Conservation (phyloP, 495 filamentous ascomycete species). For the Penicillium subrubescens region DNA sequence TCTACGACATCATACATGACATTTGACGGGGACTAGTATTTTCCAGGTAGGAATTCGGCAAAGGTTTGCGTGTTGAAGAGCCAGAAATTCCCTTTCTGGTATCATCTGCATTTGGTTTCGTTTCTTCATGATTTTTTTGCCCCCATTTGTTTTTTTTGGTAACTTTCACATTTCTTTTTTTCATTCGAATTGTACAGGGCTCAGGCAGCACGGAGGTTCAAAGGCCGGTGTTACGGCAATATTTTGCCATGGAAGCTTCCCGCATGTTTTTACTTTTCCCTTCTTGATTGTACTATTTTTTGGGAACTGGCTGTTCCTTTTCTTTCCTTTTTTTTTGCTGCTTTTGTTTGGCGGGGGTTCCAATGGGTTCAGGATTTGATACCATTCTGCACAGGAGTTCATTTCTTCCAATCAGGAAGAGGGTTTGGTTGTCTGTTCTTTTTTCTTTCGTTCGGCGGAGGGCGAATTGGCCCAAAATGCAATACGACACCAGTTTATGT, state of each 20-base stretch:
- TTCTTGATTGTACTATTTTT: constrained; percentile 27
- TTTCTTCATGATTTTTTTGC: neutral
- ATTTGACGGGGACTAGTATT: neutral
- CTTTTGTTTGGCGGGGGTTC: constrained; percentile 18
- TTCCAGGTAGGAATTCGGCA: neutral
- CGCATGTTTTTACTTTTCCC: constrained; percentile 10
- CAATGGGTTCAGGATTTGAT: constrained; percentile 38
- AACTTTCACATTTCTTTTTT: constrained; percentile 11
- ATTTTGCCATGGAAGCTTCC: constrained; percentile 18
- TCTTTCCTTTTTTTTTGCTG: constrained; percentile 11
- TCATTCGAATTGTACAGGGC: constrained; percentile 26
- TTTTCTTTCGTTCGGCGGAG: neutral
- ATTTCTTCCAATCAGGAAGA: constrained; percentile 6
- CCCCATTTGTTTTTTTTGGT: constrained; percentile 3
- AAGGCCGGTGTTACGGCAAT: constrained; percentile 23
- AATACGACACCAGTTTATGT: constrained; percentile 7
- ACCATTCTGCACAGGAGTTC: constrained; percentile 49
- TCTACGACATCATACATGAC: constrained; percentile 6
- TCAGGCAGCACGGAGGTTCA: constrained; percentile 25
- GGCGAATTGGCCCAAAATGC: constrained; percentile 22
- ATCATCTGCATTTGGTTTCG: constrained; percentile 3
- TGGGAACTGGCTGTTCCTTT: constrained; percentile 14
- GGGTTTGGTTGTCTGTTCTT: constrained; percentile 9
- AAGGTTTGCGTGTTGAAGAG: neutral
- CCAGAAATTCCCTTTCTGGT: neutral